phyloP scores from a whole-genome alignment of 108 stramenopile genomes.

The Skeletonema grethae region DNA sequence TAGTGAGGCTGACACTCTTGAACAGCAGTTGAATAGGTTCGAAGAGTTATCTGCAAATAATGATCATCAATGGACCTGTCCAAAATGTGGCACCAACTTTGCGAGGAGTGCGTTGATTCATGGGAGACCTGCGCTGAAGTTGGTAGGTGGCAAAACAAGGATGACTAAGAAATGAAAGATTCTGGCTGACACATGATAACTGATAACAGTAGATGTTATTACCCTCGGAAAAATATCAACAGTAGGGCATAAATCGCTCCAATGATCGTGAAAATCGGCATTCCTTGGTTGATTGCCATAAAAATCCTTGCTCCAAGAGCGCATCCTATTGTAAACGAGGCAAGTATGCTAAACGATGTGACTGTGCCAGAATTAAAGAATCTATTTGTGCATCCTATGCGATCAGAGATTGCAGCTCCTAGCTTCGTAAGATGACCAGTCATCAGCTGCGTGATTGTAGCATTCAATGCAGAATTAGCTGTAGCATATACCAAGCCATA shows the following conservation, averaged over 20 bases:
- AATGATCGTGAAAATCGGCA: constrained; percentile 15
- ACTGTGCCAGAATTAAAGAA: not conserved
- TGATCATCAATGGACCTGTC: constrained; percentile 30
- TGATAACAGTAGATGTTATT: not conserved
- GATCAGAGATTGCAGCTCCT: constrained; percentile 13
- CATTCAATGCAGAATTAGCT: constrained; percentile 6
- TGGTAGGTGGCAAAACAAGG: constrained; percentile 70
- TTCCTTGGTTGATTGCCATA: not conserved
- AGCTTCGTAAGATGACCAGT: constrained; percentile 26
- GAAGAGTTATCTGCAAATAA: not conserved
- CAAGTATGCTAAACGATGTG: constrained; percentile 2
- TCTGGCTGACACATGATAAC: not conserved
- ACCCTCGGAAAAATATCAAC: constrained; percentile 4
- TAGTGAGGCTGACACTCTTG: not conserved
- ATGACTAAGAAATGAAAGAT: constrained; percentile 73
- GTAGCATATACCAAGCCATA: constrained; percentile 22
- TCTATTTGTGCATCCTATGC: not conserved
- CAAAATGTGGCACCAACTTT: constrained; percentile 58
- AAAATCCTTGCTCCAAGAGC: not conserved
- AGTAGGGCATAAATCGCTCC: constrained; percentile 17
- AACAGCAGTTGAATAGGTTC: not conserved
- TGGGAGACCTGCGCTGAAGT: constrained; percentile 61
- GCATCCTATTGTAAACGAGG: constrained; percentile 8
- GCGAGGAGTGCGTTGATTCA: constrained; percentile 50
- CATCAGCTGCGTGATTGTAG: constrained; percentile 22